phyloP scores from a whole-genome alignment of 192 early-diverging fungal genomes.

The Entomortierella lignicola region DNA sequence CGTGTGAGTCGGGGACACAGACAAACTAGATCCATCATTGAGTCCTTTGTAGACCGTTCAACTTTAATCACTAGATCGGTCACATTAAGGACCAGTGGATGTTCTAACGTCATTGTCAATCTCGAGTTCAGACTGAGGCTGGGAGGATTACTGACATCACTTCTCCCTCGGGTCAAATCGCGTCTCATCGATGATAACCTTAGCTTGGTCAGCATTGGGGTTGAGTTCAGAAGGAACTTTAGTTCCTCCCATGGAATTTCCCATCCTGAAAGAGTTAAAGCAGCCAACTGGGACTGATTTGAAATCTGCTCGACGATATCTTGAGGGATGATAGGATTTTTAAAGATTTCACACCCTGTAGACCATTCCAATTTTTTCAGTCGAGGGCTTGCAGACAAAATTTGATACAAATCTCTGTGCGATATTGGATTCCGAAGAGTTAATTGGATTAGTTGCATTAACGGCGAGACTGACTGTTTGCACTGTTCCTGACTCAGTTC shows the following conservation, averaged over 20 bases:
- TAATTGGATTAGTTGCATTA: neutral
- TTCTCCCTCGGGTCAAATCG: neutral
- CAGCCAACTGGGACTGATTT: neutral
- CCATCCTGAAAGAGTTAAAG: neutral
- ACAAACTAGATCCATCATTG: neutral
- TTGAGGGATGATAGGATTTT: neutral
- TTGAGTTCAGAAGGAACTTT: neutral
- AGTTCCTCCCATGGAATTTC: constrained; percentile 2
- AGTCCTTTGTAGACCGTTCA: neutral
- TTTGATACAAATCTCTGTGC: neutral
- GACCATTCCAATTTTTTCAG: neutral
- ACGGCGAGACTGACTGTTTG: neutral
- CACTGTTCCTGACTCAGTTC: neutral
- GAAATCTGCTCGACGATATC: neutral
- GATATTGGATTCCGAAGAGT: neutral
- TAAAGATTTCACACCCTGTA: neutral
- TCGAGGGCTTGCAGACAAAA: neutral
- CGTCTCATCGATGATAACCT: neutral
- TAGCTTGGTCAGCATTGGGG: neutral
- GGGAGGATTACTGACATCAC: neutral
- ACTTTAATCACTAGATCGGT: neutral
- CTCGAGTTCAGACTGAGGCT: neutral
- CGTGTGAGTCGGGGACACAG: neutral
- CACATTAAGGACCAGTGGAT: neutral
- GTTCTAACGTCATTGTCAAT: neutral